phyloP scores from a whole-genome alignment of 2,329 filamentous ascomycete genomes.

The Lecanosticta acicola region DNA sequence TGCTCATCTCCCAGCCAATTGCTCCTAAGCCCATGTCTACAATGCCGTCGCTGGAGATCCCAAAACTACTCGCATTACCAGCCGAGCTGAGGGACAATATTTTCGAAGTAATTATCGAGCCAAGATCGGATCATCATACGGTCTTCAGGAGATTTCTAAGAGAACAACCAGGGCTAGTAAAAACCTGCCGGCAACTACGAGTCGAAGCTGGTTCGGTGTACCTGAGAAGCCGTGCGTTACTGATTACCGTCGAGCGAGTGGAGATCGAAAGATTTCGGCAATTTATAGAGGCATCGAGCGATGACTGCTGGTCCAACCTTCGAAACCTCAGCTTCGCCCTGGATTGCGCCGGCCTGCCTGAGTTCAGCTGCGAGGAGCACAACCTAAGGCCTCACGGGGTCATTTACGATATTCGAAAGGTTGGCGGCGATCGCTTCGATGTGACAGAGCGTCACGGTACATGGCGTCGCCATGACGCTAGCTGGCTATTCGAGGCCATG shows the following conservation, averaged over 20 bases:
- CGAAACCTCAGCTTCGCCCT: background rate
- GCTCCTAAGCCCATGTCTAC: no score
- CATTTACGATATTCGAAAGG: background rate
- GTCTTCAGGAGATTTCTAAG: background rate
- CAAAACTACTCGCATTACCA: background rate
- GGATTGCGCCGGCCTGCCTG: background rate
- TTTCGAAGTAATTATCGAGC: background rate
- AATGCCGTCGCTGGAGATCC: no score
- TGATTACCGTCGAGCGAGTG: background rate
- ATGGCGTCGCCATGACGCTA: background rate
- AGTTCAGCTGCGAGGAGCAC: background rate
- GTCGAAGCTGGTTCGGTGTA: background rate
- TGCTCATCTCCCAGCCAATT: no score
- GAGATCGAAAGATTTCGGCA: background rate
- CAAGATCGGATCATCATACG: background rate
- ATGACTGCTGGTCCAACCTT: background rate
- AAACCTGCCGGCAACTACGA: slow-evolving; percentile 2
- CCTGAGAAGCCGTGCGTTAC: background rate
- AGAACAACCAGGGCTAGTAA: slow-evolving; percentile 1
- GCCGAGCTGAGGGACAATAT: slow-evolving; percentile 1
- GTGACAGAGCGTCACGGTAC: background rate
- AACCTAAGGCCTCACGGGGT: background rate
- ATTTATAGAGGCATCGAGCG: background rate
- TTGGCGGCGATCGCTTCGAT: background rate
- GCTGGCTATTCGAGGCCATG: background rate